Base-by-base conservation (phyloP, 2,329 filamentous ascomycete species). In the Aspergillus sclerotialis region DNA sequence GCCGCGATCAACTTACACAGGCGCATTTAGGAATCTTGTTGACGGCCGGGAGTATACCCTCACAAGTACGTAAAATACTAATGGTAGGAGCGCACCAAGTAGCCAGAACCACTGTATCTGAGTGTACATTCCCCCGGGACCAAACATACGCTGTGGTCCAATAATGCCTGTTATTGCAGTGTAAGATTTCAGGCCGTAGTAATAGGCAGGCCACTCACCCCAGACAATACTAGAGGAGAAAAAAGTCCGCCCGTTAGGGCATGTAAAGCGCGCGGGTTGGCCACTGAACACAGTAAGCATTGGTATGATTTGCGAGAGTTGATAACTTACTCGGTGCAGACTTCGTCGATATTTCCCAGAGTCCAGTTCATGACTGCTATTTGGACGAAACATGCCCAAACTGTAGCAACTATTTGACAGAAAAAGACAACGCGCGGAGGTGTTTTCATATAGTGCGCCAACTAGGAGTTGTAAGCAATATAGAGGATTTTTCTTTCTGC, bases 91-190 rank as follows among this genome's bases (percentile, higher is more conserved):
- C 17, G 74, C 75, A 18, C 81, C 81, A 28, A 81, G 66, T 27
- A 84, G 69, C 73, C 78, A 84, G 63, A 82, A 84, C 65, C 71
- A 84, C 42, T 80, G 73, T 17, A 84, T 65, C 2, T 66, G 64
- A 2, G 69, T 64, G 53, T 84, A 84, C 7, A 80, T 64, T 13
- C 73, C 71, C 2, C 67, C 65, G 9, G 68, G 64, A 31, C 70
- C 73, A 54, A 84, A 84, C 56, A 83, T 78, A 28, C 80, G 73
- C 2, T 69, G 66, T 0, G 81, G 80, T 0, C 81, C 81, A 37
- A 85, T 80, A 33, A 78, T 72, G 28, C 80, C 81, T n/a, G n/a
- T n/a, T n/a, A n/a, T n/a, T n/a, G n/a, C n/a, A n/a, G n/a, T n/a
- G n/a, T n/a, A n/a, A n/a, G n/a, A n/a, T n/a, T n/a, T n/a, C n/a